Conservation (phyloP, 495 filamentous ascomycete genomes). For the Apodospora peruviana region DNA sequence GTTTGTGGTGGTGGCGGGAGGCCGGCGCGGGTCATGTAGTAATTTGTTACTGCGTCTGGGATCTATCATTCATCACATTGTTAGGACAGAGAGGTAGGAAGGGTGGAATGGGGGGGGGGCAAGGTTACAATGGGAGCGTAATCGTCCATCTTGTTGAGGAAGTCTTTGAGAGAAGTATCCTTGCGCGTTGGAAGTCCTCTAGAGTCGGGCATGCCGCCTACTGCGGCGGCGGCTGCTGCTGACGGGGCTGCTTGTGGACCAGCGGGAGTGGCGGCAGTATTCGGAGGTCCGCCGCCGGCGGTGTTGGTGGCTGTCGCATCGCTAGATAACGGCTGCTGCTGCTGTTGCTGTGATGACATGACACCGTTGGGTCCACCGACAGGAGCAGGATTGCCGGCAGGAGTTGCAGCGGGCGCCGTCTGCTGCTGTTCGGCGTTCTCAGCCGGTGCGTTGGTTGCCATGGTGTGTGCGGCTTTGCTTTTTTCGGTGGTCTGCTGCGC, state of each 20-base stretch:
- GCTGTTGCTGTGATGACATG: background rate
- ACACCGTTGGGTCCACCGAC: too few relatives aligned
- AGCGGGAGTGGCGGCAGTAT: background rate
- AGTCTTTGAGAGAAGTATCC: slow-evolving; percentile 84
- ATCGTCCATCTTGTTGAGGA: slow-evolving; percentile 93
- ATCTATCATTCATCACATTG: slow-evolving; percentile 53
- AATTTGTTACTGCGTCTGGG: slow-evolving; percentile 93
- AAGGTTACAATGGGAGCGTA: slow-evolving; percentile 90
- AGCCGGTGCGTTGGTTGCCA: slow-evolving; percentile 17
- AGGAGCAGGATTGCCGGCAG: too few relatives aligned
- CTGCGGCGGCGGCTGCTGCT: background rate
- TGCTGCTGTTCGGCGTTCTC: slow-evolving; percentile 11
- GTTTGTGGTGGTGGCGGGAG: slow-evolving; percentile 85
- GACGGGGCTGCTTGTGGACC: background rate
- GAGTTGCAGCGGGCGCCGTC: background rate
- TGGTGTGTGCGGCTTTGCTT: background rate
- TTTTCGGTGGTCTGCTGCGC: background rate
- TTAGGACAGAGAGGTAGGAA: background rate
- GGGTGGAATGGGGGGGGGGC: background rate
- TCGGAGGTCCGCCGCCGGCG: background rate
- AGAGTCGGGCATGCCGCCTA: slow-evolving; percentile 22
- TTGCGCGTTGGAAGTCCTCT: slow-evolving; percentile 63
- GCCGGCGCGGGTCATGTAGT: slow-evolving; percentile 94
- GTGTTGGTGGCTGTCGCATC: background rate
- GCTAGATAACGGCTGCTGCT: background rate